These are phyloP conservation scores for Alternaria sp. DNA, from an alignment of 2,329 filamentous ascomycete genomes.

Conservation along the genomic window DNA sequence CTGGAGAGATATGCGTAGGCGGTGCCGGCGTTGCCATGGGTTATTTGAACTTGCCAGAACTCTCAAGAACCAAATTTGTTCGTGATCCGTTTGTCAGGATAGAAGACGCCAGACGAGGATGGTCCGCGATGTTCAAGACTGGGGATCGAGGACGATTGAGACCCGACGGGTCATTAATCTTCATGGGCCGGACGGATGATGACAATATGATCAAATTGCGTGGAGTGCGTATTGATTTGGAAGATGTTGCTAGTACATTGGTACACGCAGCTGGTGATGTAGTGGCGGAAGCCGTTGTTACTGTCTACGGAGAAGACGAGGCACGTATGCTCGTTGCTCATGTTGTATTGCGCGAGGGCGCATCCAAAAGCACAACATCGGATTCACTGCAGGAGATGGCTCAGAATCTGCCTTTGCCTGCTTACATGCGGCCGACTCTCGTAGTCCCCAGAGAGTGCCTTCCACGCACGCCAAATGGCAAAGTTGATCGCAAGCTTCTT, in stretches of 20 bases:
- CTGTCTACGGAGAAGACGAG: no score
- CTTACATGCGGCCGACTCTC: background rate
- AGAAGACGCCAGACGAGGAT: no score
- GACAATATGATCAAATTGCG: conserved; percentile 59
- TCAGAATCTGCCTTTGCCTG: background rate
- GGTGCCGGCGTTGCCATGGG: background rate
- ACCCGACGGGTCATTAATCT: conserved; percentile 44
- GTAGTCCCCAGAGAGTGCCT: background rate
- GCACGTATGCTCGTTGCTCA: no score
- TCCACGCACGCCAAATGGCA: background rate
- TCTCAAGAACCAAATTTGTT: no score
- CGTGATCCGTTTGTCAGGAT: no score
- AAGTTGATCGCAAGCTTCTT: background rate
- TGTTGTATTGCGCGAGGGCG: no score
- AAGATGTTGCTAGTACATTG: conserved; percentile 54
- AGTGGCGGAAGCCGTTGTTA: no score
- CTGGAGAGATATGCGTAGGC: background rate
- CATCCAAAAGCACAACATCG: no score
- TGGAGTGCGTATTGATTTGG: conserved; percentile 58
- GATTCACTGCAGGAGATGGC: no score
- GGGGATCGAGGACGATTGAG: conserved; percentile 52
- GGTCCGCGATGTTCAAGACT: conserved; percentile 45
- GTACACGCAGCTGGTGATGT: conserved; percentile 16
- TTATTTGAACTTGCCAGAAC: conserved; percentile 18
- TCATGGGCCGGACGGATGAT: conserved; percentile 21